Conservation (phyloP, 2,329 filamentous ascomycete genomes). For the Nothopassalora personata region DNA sequence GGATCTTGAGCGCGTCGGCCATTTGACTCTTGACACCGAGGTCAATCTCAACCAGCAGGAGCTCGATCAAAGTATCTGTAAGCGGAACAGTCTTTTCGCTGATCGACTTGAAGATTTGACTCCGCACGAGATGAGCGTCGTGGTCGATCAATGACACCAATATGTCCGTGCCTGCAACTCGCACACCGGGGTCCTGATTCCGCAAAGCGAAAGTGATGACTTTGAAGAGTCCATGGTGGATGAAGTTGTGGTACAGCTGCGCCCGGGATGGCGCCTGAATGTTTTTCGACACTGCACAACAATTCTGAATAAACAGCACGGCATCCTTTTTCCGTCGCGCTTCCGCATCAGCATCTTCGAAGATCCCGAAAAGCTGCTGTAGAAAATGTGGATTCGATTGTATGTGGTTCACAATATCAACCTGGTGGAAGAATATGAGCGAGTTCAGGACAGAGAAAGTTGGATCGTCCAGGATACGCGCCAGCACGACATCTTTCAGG, state of each 20-base stretch:
- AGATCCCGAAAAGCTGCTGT: conserved; percentile 81
- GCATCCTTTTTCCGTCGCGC: conserved; percentile 78
- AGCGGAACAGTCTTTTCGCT: conserved; percentile 79
- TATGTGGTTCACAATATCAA: conserved; percentile 94
- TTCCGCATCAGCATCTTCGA: conserved; percentile 59
- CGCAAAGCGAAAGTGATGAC: conserved; percentile 90
- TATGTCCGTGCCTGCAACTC: conserved; percentile 90
- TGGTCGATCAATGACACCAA: conserved; percentile 92
- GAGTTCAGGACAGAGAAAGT: conserved; percentile 97
- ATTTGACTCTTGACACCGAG: conserved; percentile 93
- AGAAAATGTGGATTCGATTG: conserved; percentile 74
- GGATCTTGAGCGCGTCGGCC: conserved; percentile 88
- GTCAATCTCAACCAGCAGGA: conserved; percentile 85
- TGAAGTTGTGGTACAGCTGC: conserved; percentile 82
- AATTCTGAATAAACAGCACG: conserved; percentile 94
- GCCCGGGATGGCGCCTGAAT: conserved; percentile 77
- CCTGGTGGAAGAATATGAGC: conserved; percentile 97
- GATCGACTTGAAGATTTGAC: conserved; percentile 87
- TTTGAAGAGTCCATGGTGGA: conserved; percentile 76
- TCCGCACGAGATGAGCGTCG: conserved; percentile 87
- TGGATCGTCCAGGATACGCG: conserved; percentile 91
- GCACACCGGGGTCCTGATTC: conserved; percentile 74
- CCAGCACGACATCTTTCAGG: conserved; percentile 95
- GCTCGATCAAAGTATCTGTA: conserved; percentile 86
- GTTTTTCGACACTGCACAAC: conserved; percentile 89